These are phyloP conservation scores for Fusarium sacchari DNA, from an alignment of 2,329 filamentous ascomycete species.

Conservation along the genomic window DNA sequence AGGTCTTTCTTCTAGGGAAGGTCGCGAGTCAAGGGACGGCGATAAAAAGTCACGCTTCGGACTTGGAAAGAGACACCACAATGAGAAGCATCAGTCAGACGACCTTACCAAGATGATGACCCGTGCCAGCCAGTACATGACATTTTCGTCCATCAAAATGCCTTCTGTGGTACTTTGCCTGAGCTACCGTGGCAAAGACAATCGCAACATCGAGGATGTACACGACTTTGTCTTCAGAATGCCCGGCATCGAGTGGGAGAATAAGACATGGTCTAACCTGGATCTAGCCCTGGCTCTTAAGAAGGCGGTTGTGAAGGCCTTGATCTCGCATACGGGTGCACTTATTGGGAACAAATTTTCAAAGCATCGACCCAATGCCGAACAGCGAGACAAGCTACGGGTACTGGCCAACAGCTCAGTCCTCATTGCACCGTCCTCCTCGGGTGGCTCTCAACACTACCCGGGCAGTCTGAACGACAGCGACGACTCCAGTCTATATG, in stretches of 20 bases:
- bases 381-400: constrained; percentile 80
- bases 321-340: constrained; percentile 94
- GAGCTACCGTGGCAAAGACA: constrained; percentile 95
- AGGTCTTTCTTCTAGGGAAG: constrained; percentile 54
- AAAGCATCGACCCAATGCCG: constrained; percentile 82
- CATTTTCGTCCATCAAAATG: constrained; percentile 93
- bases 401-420: constrained; percentile 85
- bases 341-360: constrained; percentile 98
- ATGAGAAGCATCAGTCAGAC: constrained; percentile 76
- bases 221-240: constrained; percentile 98
- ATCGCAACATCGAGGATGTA: constrained; percentile 95
- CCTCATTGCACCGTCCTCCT: constrained; percentile 63
- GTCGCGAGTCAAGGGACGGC: constrained; percentile 48
- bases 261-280: constrained; percentile 99
- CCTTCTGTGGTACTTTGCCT: constrained; percentile 94
- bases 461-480: constrained; percentile 60
- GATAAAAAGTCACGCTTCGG: constrained; percentile 68
- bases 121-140: constrained; percentile 97
- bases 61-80: constrained; percentile 58
- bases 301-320: constrained; percentile 90
- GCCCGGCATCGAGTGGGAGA: constrained; percentile 93
- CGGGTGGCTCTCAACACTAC: constrained; percentile 49
- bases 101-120: constrained; percentile 97
- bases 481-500: constrained; percentile 67
- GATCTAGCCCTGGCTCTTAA: constrained; percentile 93